Percentiles rank a stretch among this genome's conserved stretches.
Conservation (phyloP, 257 asterid species). For the Nyctanthes arbortristis region DNA sequence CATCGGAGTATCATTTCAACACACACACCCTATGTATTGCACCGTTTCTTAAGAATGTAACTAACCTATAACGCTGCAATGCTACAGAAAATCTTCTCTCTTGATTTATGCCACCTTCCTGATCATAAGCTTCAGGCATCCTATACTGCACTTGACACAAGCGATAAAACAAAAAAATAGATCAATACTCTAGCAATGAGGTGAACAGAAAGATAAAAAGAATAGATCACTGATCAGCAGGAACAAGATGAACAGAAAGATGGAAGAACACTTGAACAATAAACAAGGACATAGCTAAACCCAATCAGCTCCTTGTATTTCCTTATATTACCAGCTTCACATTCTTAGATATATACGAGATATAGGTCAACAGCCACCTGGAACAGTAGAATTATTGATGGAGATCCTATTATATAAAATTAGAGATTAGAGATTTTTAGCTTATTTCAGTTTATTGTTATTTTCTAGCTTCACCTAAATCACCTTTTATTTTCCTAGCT, state of each 20-base stretch:
- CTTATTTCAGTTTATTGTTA: too few relatives aligned
- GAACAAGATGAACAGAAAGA: slow-evolving; percentile 10
- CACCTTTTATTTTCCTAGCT: too few relatives aligned
- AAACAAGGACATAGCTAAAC: slow-evolving; percentile 13
- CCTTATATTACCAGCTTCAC: slow-evolving; percentile 1
- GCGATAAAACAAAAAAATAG: slow-evolving; percentile 9
- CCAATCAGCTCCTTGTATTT: not conserved
- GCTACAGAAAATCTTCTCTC: slow-evolving; percentile 58
- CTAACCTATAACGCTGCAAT: slow-evolving; percentile 45
- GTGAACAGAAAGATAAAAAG: slow-evolving; percentile 2
- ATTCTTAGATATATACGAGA: slow-evolving; percentile 15
- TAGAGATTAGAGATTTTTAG: too few relatives aligned
- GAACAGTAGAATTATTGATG: slow-evolving; percentile 16
- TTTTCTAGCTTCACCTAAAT: too few relatives aligned
- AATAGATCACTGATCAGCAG: not conserved
- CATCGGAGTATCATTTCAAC: too few relatives aligned
- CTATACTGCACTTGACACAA: slow-evolving; percentile 56
- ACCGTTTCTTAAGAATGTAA: not conserved
- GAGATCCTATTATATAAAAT: too few relatives aligned
- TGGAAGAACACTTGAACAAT: slow-evolving; percentile 6
- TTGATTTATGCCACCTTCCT: slow-evolving; percentile 56
- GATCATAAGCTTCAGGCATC: slow-evolving; percentile 74
- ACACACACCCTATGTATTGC: not conserved
- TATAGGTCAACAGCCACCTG: slow-evolving; percentile 6
- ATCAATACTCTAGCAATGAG: not conserved